Base-by-base conservation (phyloP, 257 asterid species). In the Datura wrightii region DNA sequence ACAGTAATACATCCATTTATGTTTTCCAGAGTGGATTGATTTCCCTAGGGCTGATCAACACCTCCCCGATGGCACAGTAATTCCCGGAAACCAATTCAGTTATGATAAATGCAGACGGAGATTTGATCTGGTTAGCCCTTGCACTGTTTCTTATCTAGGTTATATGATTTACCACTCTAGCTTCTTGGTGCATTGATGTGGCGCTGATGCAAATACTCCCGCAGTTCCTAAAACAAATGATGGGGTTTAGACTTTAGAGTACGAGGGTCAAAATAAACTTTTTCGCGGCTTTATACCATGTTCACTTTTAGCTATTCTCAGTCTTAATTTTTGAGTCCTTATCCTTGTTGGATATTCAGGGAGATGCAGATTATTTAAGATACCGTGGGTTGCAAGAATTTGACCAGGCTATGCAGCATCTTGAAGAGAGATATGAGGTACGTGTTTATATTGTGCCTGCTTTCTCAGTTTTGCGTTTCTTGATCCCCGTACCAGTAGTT, bases 31-130 rank as follows among this genome's bases (percentile, higher is more conserved):
- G 89, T 97, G 99, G 99, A 97, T 97, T 74, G 99, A 97, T 91
- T 97, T 97, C 88, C 99, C 99, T 31, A 94, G 99, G 90, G 94
- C 88, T 37, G 95, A 92, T 46, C 97, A 90, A 85, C 91, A 74
- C 88, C 99, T 93, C 91, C 90, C 97, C 67, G 93, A 92, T 89
- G 99, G 99, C 10, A 79, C 62, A 88, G 53, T 93, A 65, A 76
- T 93, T 83, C 92, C 91, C 8, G 99, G 99, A 87, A 97, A 97
- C 86, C 85, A 86, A 86, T 80, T 79, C 90, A 95, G 98, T 87
- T 97, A 85, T 86, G 99, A 97, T 90, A 97, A 95, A 90, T 97
- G 99, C 86, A 86, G 99, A 44, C 97, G 99, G 53, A 94, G 98
- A 89, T 97, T 97, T 86, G 99, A 97, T 90, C 95, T 97, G 94